A percentile compares a stretch with the other conserved stretches of the same genome.
Conservation (phyloP, 805 yeast species). For the Hanseniaspora lachancei region DNA sequence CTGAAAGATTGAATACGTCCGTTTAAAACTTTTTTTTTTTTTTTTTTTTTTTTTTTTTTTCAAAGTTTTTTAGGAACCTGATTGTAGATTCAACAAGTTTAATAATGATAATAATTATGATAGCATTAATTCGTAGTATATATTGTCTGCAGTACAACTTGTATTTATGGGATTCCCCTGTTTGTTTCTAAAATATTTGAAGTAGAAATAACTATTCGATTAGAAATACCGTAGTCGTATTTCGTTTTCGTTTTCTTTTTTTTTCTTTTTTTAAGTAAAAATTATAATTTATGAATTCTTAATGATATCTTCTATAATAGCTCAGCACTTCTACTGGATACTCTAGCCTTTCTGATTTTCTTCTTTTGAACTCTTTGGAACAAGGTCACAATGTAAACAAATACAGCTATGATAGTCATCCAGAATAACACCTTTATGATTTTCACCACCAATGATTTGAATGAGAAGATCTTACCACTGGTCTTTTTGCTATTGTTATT, state of each 20-base stretch:
- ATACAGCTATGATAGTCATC: not conserved
- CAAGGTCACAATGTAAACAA: slow-evolving; percentile 5
- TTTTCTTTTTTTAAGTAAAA: not conserved
- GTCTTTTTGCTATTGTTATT: not conserved
- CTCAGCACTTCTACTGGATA: slow-evolving; percentile 11
- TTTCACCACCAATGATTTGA: slow-evolving; percentile 1
- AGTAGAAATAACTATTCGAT: too few species aligned
- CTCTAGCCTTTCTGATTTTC: slow-evolving; percentile 11
- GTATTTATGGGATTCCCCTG: not conserved
- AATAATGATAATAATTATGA: not conserved
- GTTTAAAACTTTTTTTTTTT: too few species aligned
- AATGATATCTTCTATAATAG: not conserved
- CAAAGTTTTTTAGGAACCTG: not conserved
- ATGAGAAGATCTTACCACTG: slow-evolving; percentile 5
- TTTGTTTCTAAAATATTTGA: not conserved
- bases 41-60: too few species aligned
- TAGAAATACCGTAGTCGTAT: not conserved
- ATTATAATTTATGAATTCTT: not conserved
- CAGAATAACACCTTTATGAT: not conserved
- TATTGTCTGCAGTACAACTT: not conserved
- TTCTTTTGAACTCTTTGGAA: slow-evolving; percentile 13
- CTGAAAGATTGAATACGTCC: too few species aligned
- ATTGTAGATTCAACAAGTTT: not conserved
- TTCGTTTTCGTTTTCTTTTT: not conserved
- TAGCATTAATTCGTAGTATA: not conserved